Evolutionary conservation across 192 early-diverging fungal species (phyloP).

Genomic region (Coemansia sp.): DNA sequence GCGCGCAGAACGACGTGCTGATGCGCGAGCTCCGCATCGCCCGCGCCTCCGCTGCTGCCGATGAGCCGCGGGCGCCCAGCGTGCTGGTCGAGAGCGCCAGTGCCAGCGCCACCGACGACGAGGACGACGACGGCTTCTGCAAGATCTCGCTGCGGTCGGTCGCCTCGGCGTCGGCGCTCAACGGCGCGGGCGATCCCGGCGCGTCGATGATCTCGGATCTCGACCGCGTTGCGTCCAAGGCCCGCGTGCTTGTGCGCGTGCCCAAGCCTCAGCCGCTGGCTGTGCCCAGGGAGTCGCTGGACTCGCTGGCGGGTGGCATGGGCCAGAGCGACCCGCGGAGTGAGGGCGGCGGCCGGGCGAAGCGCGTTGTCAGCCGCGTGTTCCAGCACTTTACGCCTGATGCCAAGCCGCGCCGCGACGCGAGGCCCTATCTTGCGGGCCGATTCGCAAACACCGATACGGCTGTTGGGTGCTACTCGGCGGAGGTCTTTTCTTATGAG

Average conservation of each 20-base stretch:
- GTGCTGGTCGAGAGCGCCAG: neutral
- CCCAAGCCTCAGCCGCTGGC: neutral
- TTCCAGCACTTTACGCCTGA: constrained; percentile 33
- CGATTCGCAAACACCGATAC: constrained; percentile 47
- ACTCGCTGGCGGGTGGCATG: constrained; percentile 10
- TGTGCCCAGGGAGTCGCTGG: constrained; percentile 21
- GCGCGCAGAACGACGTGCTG: constrained; percentile 50
- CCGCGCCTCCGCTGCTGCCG: neutral
- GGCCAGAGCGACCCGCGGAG: no score
- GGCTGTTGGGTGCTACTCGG: constrained; percentile 43
- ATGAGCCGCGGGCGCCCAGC: neutral
- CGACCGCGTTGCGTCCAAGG: constrained; percentile 36
- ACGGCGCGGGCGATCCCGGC: constrained; percentile 26
- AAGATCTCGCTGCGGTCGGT: constrained; percentile 36
- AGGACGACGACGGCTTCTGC: constrained; percentile 45
- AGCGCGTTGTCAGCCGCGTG: constrained; percentile 47
- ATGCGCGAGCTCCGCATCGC: constrained; percentile 45
- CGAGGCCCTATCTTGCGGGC: constrained; percentile 32
- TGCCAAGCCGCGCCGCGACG: neutral
- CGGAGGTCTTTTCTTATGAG: constrained; percentile 39
- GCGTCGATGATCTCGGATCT: constrained; percentile 20
- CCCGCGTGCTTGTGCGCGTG: constrained; percentile 38
- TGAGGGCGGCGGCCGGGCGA: constrained; percentile 21
- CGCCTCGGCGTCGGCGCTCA: constrained; percentile 26
- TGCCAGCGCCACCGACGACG: constrained; percentile 4